Conservation (phyloP, 192 early-diverging fungal species). For the Dispira parvispora region DNA sequence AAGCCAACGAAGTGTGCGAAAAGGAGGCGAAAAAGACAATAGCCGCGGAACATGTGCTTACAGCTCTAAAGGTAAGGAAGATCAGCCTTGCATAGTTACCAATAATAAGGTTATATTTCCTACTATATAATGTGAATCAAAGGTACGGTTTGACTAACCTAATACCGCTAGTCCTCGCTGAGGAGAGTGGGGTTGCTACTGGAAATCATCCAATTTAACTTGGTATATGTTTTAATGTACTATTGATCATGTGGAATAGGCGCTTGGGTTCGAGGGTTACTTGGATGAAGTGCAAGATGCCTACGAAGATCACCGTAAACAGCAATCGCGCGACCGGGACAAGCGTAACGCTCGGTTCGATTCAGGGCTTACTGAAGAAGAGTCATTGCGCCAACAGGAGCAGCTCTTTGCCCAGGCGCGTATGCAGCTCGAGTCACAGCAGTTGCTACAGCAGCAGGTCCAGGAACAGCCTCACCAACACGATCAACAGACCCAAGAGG, state of each 20-base stretch:
- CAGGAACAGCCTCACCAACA: not conserved
- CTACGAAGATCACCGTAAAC: slow-evolving; percentile 73
- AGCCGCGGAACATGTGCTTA: slow-evolving; percentile 86
- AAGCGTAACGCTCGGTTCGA: slow-evolving; percentile 59
- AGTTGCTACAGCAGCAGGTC: slow-evolving; percentile 17
- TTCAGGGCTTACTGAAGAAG: slow-evolving; percentile 72
- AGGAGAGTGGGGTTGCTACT: too few relatives aligned
- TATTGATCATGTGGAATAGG: slow-evolving; percentile 17
- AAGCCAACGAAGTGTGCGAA: slow-evolving; percentile 94
- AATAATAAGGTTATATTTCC: slow-evolving; percentile 2
- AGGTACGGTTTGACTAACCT: too few relatives aligned
- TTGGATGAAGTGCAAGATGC: slow-evolving; percentile 74
- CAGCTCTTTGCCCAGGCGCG: slow-evolving; percentile 79
- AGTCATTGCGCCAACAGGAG: slow-evolving; percentile 66
- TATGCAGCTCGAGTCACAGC: slow-evolving; percentile 43
- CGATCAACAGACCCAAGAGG: not conserved
- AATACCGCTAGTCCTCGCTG: too few relatives aligned
- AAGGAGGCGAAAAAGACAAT: slow-evolving; percentile 95
- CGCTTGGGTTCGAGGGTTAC: slow-evolving; percentile 87
- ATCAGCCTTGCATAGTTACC: not conserved
- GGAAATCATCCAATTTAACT: too few relatives aligned
- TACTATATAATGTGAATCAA: not conserved
- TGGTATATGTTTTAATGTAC: not conserved
- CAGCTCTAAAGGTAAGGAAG: slow-evolving; percentile 52
- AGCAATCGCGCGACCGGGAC: slow-evolving; percentile 37